Evolutionary conservation across 768 basidiomycete genomes (phyloP).

Genomic region (Mycena metata): DNA sequence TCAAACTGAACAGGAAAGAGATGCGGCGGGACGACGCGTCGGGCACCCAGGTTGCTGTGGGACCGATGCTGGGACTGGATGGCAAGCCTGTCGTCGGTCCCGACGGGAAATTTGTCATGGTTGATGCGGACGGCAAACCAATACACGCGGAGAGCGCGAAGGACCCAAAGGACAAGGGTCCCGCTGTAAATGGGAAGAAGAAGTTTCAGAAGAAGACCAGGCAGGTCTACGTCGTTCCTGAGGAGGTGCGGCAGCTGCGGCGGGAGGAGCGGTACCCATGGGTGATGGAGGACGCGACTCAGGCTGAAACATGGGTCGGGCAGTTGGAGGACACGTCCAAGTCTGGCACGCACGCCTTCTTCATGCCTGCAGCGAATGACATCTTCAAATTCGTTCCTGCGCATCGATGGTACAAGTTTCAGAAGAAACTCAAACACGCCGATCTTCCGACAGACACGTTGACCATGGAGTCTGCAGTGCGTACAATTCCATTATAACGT

Average conservation of each 20-base stretch:
- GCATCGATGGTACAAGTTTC: slow-evolving; percentile 93
- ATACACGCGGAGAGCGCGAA: slow-evolving; percentile 58
- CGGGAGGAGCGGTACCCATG: slow-evolving; percentile 92
- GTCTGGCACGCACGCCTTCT: slow-evolving; percentile 81
- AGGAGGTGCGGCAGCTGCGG: slow-evolving; percentile 81
- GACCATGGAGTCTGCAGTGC: slow-evolving; percentile 76
- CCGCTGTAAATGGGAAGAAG: slow-evolving; percentile 67
- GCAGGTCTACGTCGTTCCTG: slow-evolving; percentile 85
- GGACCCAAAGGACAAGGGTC: slow-evolving; percentile 59
- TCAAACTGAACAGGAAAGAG: slow-evolving; percentile 92
- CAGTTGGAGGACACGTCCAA: slow-evolving; percentile 84
- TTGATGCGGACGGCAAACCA: slow-evolving; percentile 82
- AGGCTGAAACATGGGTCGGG: slow-evolving; percentile 83
- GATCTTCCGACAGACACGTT: slow-evolving; percentile 75
- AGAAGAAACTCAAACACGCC: slow-evolving; percentile 80
- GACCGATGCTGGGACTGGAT: slow-evolving; percentile 84
- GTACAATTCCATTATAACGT: slow-evolving; percentile 23
- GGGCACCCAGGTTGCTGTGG: slow-evolving; percentile 65
- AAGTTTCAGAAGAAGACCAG: slow-evolving; percentile 87
- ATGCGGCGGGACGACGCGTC: slow-evolving; percentile 64
- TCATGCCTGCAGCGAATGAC: slow-evolving; percentile 86
- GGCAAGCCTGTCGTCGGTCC: slow-evolving; percentile 86
- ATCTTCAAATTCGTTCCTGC: slow-evolving; percentile 91
- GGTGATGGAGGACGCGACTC: slow-evolving; percentile 87
- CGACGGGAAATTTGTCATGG: slow-evolving; percentile 85